A percentile compares a stretch with the other conserved stretches of the same genome.
These are phyloP conservation scores for Strobilomyces echinocephalus DNA, from an alignment of 768 basidiomycete genomes.

Conservation along the genomic window DNA sequence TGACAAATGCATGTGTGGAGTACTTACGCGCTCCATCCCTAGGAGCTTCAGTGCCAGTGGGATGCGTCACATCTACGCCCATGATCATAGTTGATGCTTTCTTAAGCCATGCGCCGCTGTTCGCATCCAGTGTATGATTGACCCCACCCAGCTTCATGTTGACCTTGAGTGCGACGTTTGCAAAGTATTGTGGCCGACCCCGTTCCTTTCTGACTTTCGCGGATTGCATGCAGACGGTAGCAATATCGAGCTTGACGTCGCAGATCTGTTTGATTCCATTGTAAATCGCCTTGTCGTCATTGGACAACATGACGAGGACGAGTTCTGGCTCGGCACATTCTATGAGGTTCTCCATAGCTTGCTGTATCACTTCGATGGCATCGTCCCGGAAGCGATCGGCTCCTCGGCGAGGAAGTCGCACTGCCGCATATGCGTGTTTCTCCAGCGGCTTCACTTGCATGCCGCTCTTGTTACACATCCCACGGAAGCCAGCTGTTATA, in stretches of 20 bases:
- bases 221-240: constrained; percentile 70
- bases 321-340: constrained; percentile 6
- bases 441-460: constrained; percentile 41
- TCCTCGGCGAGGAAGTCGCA: constrained; percentile 43
- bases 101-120: constrained; percentile 38
- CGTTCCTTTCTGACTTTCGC: constrained; percentile 51
- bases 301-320: constrained; percentile 45
- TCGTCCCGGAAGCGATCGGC: constrained; percentile 46
- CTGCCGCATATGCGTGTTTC: constrained; percentile 31
- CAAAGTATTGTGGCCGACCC: constrained; percentile 49
- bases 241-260: constrained; percentile 43
- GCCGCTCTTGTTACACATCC: constrained; percentile 62
- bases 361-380: constrained; percentile 37
- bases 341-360: not conserved
- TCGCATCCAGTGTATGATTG: constrained; percentile 42
- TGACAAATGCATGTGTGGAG: not conserved
- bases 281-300: constrained; percentile 44
- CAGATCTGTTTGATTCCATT: constrained; percentile 47
- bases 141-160: constrained; percentile 55
- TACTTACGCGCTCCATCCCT: constrained; percentile 42
- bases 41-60: constrained; percentile 42
- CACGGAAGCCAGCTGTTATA: constrained; percentile 46
- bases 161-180: constrained; percentile 51
- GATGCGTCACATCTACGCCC: constrained; percentile 70
- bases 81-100: constrained; percentile 47